Percentiles rank a stretch among this genome's conserved stretches.
Conservation (phyloP, 306 rosid genomes). For the peach (Prunus persica) region Prunus_persica_NCBIv2 NC_034013.1:1128501-1129000, state of each 20-base stretch:
- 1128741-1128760: conserved; percentile 44
- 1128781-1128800: background rate
- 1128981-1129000: conserved; percentile 89
- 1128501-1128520: conserved; percentile 66
- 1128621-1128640: background rate
- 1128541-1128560: conserved; percentile 63
- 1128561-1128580: conserved; percentile 48
- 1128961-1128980: conserved; percentile 98
- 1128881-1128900: conserved; percentile 74
- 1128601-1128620: background rate
- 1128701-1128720: conserved; percentile 79
- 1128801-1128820: background rate
- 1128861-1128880: conserved; percentile 77
- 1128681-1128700: conserved; percentile 63
- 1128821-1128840: conserved; percentile 14
- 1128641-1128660: conserved; percentile 12
- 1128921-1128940: conserved; percentile 76
- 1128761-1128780: background rate
- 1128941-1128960: conserved; percentile 86
- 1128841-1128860: conserved; percentile 73
- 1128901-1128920: conserved; percentile 88
- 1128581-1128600: background rate
- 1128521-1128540: conserved; percentile 61
- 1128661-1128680: conserved; percentile 70
- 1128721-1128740: conserved; percentile 71